phyloP scores from a whole-genome alignment of 768 basidiomycete genomes.

The Tulasnella sp. region DNA sequence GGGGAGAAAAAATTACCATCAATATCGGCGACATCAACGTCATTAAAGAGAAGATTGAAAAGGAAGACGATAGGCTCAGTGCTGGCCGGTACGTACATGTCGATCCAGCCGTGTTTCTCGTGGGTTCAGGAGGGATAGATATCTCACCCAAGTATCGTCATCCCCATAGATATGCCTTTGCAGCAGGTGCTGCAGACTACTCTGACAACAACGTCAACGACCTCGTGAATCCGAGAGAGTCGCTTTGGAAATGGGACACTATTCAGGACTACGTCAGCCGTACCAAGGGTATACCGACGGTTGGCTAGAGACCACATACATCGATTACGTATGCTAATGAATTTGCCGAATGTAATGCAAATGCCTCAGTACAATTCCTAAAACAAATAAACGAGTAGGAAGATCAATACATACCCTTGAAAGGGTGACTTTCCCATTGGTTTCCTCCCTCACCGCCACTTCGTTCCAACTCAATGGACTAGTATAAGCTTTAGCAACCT shows the following conservation, averaged over 20 bases:
- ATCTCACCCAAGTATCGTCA: no score
- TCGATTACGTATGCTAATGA: no score
- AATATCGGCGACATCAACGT: no score
- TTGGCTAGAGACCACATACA: neutral
- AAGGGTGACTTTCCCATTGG: no score
- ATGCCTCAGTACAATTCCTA: no score
- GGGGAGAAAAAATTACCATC: neutral
- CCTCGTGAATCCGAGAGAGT: slow-evolving; percentile 11
- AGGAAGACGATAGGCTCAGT: neutral
- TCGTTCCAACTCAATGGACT: no score
- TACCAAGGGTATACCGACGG: neutral
- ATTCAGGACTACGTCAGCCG: neutral
- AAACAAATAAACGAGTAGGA: no score
- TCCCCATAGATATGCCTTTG: neutral
- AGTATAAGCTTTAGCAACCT: no score
- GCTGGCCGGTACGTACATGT: neutral
- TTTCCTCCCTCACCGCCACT: no score
- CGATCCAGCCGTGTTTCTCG: neutral
- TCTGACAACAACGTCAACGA: slow-evolving; percentile 11
- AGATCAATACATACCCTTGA: no score
- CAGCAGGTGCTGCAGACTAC: neutral
- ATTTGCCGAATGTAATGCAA: no score
- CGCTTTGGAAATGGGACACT: slow-evolving; percentile 10
- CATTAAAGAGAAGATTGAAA: neutral
- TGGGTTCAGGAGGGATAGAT: neutral